Conservation (phyloP, 2,329 filamentous ascomycete species). For the Aphanocladium album region DNA sequence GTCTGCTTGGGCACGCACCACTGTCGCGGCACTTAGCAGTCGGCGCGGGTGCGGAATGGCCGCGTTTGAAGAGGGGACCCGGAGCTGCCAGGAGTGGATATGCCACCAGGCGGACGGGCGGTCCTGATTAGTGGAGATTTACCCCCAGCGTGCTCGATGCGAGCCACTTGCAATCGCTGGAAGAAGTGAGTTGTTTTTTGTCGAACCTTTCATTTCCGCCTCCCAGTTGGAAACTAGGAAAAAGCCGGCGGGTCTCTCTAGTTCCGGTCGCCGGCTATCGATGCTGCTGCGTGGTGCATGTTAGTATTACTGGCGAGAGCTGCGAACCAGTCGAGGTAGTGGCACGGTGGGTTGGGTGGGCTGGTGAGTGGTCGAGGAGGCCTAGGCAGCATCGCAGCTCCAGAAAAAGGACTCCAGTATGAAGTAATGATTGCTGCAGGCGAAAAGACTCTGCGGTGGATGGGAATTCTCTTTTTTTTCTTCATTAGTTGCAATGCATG, state of each 20-base stretch:
- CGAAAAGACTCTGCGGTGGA: neutral
- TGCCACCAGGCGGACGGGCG: neutral
- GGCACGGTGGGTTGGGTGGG: too few species aligned
- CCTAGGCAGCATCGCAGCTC: neutral
- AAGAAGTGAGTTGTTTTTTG: neutral
- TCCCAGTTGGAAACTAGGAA: neutral
- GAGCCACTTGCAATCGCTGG: too few species aligned
- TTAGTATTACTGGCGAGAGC: too few species aligned
- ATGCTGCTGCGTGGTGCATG: neutral
- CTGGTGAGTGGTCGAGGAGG: neutral
- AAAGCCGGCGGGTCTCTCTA: neutral
- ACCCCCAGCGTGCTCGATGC: too few species aligned
- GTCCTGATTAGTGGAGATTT: constrained; percentile 2
- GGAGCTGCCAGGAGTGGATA: constrained; percentile 9
- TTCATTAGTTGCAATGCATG: neutral
- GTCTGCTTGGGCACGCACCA: too few species aligned
- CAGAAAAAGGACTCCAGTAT: neutral
- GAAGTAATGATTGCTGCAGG: neutral
- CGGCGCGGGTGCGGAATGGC: constrained; percentile 5
- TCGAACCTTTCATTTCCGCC: too few species aligned
- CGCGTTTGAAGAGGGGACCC: neutral
- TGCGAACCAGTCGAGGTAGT: too few species aligned
- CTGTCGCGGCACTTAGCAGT: neutral
- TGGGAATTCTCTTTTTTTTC: neutral
- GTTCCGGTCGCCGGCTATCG: neutral